Evolutionary conservation across 2,329 filamentous ascomycete genomes (phyloP), one percentile per base, ranked within the genome.

Genomic region (Keithomyces neogunnii): DNA sequence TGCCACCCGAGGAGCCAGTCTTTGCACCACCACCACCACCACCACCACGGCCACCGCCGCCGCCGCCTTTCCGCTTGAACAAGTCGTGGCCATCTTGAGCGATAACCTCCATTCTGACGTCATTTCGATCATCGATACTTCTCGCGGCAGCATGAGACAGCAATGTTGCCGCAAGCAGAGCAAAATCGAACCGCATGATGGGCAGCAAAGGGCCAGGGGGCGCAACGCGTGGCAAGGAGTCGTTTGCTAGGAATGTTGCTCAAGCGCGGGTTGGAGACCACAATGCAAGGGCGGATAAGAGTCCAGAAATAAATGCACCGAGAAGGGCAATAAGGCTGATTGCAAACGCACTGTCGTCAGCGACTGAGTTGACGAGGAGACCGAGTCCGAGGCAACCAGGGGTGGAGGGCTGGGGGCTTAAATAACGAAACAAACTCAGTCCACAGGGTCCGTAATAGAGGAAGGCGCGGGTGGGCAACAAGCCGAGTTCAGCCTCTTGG

Each of bases 41-140:
- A 19, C 73, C 70, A 47, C 78, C 76, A 9, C 19, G 19, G 19
- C 76, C 68, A 7, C 77, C 78, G 5, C 80, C 81, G 46, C 81
- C 81, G 8, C 52, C 52, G 36, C 81, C 81, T 59, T 78, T 78
- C 56, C 81, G 74, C 70, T 81, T 83, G 69, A 73, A 82, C 28
- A 84, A 65, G 33, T 81, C 72, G 49, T 75, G 64, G 49, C 66
- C 60, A 31, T 67, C 59, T 30, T 55, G 56, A 6, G 61, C 57
- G 9, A 53, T 48, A 7, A 59, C 47, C 35, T 62, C 63, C 26
- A 56, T 53, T 52, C 56, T 60, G 31, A 59, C 58, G 49, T 62
- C 52, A 53, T 60, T 51, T 28, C 57, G 60, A 40, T 58, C 57
- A 11, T 53, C 50, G 35, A 57, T 51, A 3, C 48, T 39, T 10